Evolutionary conservation across 805 yeast genomes (phyloP).

Genomic region (Candida namnaoensis): DNA sequence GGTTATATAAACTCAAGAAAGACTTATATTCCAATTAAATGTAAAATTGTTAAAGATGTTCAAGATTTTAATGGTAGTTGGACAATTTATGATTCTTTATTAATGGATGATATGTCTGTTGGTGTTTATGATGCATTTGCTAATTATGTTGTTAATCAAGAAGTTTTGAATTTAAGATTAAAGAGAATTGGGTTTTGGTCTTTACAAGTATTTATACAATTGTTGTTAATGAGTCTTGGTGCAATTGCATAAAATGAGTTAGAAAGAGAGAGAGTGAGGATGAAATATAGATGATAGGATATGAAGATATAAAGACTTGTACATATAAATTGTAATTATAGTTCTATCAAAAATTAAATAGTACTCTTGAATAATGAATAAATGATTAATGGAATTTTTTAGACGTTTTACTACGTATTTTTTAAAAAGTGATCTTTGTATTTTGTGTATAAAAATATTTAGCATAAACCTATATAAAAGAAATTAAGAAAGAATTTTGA

Average conservation of each 20-base stretch:
- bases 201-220: conserved; percentile 72
- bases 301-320: too few species aligned
- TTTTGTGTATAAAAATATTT: too few species aligned
- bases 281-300: too few species aligned
- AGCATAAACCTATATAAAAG: too few species aligned
- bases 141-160: conserved; percentile 82
- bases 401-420: too few species aligned
- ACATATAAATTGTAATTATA: too few species aligned
- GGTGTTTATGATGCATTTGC: conserved; percentile 91
- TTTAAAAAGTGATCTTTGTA: too few species aligned
- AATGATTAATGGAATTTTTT: too few species aligned
- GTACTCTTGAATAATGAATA: too few species aligned
- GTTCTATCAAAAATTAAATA: too few species aligned
- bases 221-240: conserved; percentile 76
- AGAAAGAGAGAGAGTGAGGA: background rate
- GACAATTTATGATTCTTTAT: conserved; percentile 85
- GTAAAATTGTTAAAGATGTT: conserved; percentile 70
- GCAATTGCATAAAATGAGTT: conserved; percentile 39
- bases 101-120: conserved; percentile 86
- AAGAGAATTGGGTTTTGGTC: conserved; percentile 91
- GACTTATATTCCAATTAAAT: conserved; percentile 81
- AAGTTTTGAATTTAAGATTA: conserved; percentile 60
- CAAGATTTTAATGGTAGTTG: conserved; percentile 91
- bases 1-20: conserved; percentile 88
- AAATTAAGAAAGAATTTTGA: too few species aligned